phyloP scores from a whole-genome alignment of 2,329 filamentous ascomycete genomes.

The Coniochaeta sp. region DNA sequence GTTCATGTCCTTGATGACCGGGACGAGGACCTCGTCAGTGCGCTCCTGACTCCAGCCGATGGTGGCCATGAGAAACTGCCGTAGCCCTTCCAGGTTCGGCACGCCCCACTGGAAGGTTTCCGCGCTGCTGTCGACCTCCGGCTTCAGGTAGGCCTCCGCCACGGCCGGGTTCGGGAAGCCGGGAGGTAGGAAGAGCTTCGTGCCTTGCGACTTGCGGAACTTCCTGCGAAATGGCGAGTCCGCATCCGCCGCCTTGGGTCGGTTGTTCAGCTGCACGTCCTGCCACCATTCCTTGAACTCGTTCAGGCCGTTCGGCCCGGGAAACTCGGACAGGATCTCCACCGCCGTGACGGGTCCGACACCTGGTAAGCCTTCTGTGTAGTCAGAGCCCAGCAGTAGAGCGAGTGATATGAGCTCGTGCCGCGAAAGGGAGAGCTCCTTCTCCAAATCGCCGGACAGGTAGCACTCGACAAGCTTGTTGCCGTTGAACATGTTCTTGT shows the following conservation, averaged over 20 bases:
- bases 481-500: slow-evolving; percentile 99
- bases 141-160: slow-evolving; percentile 73
- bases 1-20: slow-evolving; percentile 95
- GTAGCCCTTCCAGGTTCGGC: slow-evolving; percentile 79
- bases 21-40: slow-evolving; percentile 91
- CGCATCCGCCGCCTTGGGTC: slow-evolving; percentile 55
- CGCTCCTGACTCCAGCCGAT: slow-evolving; percentile 89
- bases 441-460: slow-evolving; percentile 72
- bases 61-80: slow-evolving; percentile 80
- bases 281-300: slow-evolving; percentile 85
- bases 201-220: slow-evolving; percentile 70
- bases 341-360: slow-evolving; percentile 92
- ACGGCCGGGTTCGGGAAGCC: slow-evolving; percentile 75
- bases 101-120: slow-evolving; percentile 92
- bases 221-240: slow-evolving; percentile 68
- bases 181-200: slow-evolving; percentile 79
- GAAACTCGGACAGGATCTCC: slow-evolving; percentile 89
- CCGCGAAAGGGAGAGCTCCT: slow-evolving; percentile 82
- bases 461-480: slow-evolving; percentile 99
- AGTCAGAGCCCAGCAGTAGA: slow-evolving; percentile 87
- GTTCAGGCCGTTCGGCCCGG: slow-evolving; percentile 51
- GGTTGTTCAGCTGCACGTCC: slow-evolving; percentile 61
- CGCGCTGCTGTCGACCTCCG: slow-evolving; percentile 74
- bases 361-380: slow-evolving; percentile 84
- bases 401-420: slow-evolving; percentile 83